Evolutionary conservation across 2,329 filamentous ascomycete genomes (phyloP).

Genomic region (Ampelomyces quisqualis): DNA sequence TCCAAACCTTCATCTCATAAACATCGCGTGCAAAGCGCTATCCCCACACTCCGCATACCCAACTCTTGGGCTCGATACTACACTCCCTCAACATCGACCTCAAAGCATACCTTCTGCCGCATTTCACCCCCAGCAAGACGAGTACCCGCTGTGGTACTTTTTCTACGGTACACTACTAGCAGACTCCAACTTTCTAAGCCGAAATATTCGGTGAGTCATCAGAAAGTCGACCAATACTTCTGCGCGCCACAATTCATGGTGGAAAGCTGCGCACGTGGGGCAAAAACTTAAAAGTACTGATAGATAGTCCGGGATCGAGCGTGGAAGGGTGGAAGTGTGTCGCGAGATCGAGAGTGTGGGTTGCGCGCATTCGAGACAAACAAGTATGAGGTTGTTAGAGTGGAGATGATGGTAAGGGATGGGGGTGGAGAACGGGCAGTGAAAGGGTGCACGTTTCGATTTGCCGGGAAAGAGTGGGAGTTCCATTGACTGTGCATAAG

Average conservation of each 20-base stretch:
- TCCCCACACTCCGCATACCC: constrained; percentile 5
- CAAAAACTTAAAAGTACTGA: constrained; percentile 6
- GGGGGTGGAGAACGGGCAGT: neutral
- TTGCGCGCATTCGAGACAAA: constrained; percentile 6
- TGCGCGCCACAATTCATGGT: neutral
- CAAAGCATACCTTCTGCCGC: neutral
- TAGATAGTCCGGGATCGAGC: constrained; percentile 1
- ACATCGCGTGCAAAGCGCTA: neutral
- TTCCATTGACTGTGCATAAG: neutral
- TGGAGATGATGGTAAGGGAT: neutral
- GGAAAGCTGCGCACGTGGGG: constrained; percentile 7
- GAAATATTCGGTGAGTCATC: neutral
- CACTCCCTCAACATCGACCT: constrained; percentile 10
- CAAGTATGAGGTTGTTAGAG: constrained; percentile 9
- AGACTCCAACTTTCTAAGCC: neutral
- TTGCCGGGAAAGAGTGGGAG: neutral
- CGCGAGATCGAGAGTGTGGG: constrained; percentile 4
- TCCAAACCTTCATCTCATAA: neutral
- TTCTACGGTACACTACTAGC: constrained; percentile 16
- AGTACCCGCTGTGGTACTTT: constrained; percentile 11
- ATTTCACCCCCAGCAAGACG: neutral
- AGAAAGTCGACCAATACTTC: neutral
- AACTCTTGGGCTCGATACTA: constrained; percentile 12
- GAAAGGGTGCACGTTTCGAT: constrained; percentile 4
- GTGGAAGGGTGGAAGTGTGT: constrained; percentile 5